Evolutionary conservation across 106 monocot genomes (phyloP).

Genomic region (Dendrobium officinale): DNA sequence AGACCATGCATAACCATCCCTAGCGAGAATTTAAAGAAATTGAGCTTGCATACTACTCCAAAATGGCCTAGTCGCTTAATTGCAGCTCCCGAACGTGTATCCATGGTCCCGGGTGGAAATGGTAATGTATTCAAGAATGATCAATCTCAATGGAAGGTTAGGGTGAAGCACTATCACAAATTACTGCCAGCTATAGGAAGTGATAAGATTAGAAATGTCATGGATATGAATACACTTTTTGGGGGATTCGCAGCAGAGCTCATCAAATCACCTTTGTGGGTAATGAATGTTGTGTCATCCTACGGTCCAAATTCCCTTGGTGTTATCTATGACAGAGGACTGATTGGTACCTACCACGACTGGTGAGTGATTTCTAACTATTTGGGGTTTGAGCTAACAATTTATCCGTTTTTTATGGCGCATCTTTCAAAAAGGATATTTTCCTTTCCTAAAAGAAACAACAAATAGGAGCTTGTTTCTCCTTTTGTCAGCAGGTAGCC

Average conservation of each 20-base stretch:
- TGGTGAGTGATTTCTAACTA: constrained; percentile 38
- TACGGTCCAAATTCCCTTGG: constrained; percentile 65
- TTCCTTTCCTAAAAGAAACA: background rate
- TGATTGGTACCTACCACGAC: constrained; percentile 79
- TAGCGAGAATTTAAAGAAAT: constrained; percentile 37
- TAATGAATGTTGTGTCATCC: constrained; percentile 81
- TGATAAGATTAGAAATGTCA: constrained; percentile 67
- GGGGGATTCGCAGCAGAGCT: constrained; percentile 75
- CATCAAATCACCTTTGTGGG: constrained; percentile 52
- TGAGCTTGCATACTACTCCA: constrained; percentile 46
- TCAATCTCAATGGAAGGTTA: constrained; percentile 59
- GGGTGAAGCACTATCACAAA: constrained; percentile 58
- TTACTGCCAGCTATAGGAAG: constrained; percentile 55
- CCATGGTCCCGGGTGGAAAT: constrained; percentile 57
- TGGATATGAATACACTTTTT: constrained; percentile 82
- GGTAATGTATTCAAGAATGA: constrained; percentile 54
- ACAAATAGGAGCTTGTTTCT: background rate
- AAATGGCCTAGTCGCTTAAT: constrained; percentile 67
- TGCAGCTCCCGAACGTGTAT: constrained; percentile 44
- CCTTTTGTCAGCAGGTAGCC: background rate
- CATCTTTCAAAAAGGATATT: background rate
- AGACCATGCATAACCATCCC: constrained; percentile 53
- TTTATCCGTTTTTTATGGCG: background rate
- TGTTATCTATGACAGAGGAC: constrained; percentile 64
- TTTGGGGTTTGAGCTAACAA: background rate